These are phyloP conservation scores for Rhizomucor miehei DNA, from an alignment of 371 early-diverging fungal species.

Conservation along the genomic window DNA sequence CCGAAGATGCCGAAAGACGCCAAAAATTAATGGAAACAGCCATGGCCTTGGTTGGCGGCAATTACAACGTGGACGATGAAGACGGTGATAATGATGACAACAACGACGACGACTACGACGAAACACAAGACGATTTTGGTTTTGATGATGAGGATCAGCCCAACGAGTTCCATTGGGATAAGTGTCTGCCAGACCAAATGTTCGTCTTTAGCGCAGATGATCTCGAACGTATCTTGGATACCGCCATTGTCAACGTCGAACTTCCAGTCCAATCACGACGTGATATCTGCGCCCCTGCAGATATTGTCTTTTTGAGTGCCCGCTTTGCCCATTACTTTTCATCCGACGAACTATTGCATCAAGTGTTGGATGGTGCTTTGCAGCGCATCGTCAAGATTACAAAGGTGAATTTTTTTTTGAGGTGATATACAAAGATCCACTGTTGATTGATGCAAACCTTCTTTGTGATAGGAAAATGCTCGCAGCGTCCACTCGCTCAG, in stretches of 20 bases:
- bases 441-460: no score
- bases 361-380: conserved; percentile 63
- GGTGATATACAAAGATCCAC: no score
- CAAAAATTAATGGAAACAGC: conserved; percentile 36
- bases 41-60: conserved; percentile 18
- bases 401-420: conserved; percentile 52
- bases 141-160: conserved; percentile 9
- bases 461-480: conserved; percentile 17
- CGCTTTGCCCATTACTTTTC: conserved; percentile 86
- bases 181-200: conserved; percentile 83
- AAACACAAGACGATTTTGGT: conserved; percentile 26
- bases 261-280: conserved; percentile 48
- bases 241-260: conserved; percentile 61
- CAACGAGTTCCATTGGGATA: conserved; percentile 72
- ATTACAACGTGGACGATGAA: conserved; percentile 2
- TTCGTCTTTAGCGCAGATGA: conserved; percentile 72
- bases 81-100: conserved; percentile 19
- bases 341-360: conserved; percentile 65
- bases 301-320: conserved; percentile 83
- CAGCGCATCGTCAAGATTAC: conserved; percentile 56
- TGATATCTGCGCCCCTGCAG: conserved; percentile 75
- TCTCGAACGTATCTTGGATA: conserved; percentile 65
- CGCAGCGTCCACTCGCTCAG: conserved; percentile 33
- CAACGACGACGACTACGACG: conserved; percentile 9
- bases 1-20: conserved; percentile 45